Base-by-base conservation (phyloP, 768 basidiomycete species). In the Naganishia friedmannii region DNA sequence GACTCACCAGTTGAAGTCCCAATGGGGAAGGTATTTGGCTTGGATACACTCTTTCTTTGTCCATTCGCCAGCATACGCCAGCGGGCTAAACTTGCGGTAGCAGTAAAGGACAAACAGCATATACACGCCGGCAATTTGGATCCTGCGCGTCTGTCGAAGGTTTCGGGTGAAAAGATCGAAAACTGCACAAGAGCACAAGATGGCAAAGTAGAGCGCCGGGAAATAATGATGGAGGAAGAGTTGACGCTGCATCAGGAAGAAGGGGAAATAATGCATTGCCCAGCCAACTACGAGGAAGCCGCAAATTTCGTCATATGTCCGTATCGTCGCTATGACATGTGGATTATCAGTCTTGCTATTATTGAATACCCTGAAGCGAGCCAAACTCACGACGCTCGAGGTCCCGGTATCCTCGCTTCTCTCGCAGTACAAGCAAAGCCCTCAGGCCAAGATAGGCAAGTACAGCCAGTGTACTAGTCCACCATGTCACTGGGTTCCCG, bases 141-240 rank as follows among this genome's bases (percentile, higher is more conserved):
- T 78, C 32, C 94, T 85, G 37, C 91, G 82, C 45, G 87, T 84
- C 0, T 93, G 91, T 37, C 88, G 85, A 9, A 98, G 82, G 0
- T 86, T 85, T 32, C 90, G 89, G 0, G 94, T 96, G 45, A 88
- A 81, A 56, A 93, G 85, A 81, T 99, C 96, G 75, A 98, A 97
- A 1, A 89, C 85, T 3, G 84, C 84, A 66, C 89, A 89, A 31
- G 85, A 85, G 28, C 92, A 83, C 15, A 99, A 86, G 74, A 83
- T 74, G 66, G 81, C 77, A 65, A 82, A 82, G 55, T 77, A 81
- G n/a, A 99, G 84, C 0, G 94, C 93, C 0, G 95, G 96, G 83
- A 98, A 90, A 80, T 98, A 98, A 83, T 98, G 96, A 78, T 98
- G 95, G 28, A 99, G 82, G 86, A 99, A 99, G 55, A 98, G 88